Evolutionary conservation across 2,329 filamentous ascomycete genomes (phyloP).

Genomic region (Trichoderma semiorbis): DNA sequence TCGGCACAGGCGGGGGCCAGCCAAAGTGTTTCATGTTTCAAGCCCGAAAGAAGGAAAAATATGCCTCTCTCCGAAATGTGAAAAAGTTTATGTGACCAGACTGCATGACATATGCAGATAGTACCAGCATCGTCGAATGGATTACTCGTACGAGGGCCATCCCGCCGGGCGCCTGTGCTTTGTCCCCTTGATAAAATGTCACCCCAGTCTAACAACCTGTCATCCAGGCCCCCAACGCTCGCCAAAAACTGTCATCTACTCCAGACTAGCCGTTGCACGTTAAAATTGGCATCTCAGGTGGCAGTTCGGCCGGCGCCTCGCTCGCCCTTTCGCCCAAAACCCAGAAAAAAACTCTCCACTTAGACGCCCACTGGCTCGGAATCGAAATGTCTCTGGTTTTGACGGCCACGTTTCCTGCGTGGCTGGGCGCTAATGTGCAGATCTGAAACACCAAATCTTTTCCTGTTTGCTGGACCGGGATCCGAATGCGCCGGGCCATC

Average conservation of each 20-base stretch:
- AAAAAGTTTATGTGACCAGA: not conserved
- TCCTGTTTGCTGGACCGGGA: not conserved
- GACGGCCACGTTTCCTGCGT: constrained; percentile 9
- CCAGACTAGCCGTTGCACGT: not conserved
- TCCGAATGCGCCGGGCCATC: not conserved
- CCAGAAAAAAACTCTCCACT: not conserved
- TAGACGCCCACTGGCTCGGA: not conserved
- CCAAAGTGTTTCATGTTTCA: not conserved
- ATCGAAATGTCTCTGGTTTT: not conserved
- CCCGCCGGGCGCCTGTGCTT: not conserved
- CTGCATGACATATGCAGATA: not conserved
- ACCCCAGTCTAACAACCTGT: not conserved
- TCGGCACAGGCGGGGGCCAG: not conserved
- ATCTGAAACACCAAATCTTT: constrained; percentile 11
- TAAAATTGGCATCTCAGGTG: not conserved
- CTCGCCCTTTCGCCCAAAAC: not conserved
- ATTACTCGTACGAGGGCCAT: not conserved
- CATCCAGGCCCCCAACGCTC: not conserved
- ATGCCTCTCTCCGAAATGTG: not conserved
- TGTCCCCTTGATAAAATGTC: not conserved
- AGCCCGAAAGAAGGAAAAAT: not conserved
- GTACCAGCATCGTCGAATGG: not conserved
- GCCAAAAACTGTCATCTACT: constrained; percentile 1
- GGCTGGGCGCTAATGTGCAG: constrained; percentile 12
- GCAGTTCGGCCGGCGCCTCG: not conserved